Conservation (phyloP, 2,329 filamentous ascomycete species). For the Coniochaeta sp. region DNA sequence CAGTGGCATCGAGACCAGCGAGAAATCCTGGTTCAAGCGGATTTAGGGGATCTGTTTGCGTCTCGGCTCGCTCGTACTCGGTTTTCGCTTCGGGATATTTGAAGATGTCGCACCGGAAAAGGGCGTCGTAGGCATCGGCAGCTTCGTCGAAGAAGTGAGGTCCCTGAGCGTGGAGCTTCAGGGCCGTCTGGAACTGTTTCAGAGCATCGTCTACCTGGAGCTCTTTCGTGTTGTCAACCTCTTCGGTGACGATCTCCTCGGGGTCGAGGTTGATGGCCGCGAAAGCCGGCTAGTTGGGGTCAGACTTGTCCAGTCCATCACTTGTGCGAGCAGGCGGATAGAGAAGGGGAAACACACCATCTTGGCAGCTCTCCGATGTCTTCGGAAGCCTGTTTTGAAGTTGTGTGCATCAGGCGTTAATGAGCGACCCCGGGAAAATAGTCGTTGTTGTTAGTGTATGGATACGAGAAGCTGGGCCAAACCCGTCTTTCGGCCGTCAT, state of each 20-base stretch:
- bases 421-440: too few relatives aligned
- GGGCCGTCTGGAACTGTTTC: slow-evolving; percentile 84
- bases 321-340: too few relatives aligned
- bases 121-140: slow-evolving; percentile 69
- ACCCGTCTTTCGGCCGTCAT: too few relatives aligned
- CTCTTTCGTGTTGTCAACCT: slow-evolving; percentile 91
- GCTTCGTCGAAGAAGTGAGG: slow-evolving; percentile 69
- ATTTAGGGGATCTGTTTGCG: slow-evolving; percentile 42
- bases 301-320: background rate
- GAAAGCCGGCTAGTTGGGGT: slow-evolving; percentile 52
- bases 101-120: slow-evolving; percentile 93
- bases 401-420: background rate
- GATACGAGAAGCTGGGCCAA: too few relatives aligned
- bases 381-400: too few relatives aligned
- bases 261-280: slow-evolving; percentile 89
- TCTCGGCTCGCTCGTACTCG: slow-evolving; percentile 69
- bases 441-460: too few relatives aligned
- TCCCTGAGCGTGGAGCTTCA: slow-evolving; percentile 88
- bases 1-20: slow-evolving; percentile 45
- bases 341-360: background rate
- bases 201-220: slow-evolving; percentile 94
- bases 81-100: slow-evolving; percentile 80
- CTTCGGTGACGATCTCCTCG: slow-evolving; percentile 83
- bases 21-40: slow-evolving; percentile 39
- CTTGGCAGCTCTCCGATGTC: background rate